phyloP scores from a whole-genome alignment of 768 basidiomycete species.

The Russula dissimulans region DNA sequence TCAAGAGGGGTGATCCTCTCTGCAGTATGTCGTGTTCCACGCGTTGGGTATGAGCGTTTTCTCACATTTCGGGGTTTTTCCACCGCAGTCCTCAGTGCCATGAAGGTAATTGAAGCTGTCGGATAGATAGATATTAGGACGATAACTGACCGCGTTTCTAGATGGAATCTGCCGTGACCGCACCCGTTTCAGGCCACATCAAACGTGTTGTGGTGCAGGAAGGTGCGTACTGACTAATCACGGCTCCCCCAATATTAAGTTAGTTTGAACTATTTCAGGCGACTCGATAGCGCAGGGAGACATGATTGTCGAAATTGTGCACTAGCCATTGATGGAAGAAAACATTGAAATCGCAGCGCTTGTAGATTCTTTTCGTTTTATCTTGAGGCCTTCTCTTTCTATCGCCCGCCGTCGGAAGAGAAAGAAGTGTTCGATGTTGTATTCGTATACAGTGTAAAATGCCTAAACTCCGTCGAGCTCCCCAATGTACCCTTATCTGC shows the following conservation, averaged over 20 bases:
- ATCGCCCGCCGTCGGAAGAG: neutral
- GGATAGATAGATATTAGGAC: neutral
- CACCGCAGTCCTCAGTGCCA: constrained; percentile 76
- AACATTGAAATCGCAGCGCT: neutral
- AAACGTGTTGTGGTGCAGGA: constrained; percentile 88
- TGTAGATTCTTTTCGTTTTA: neutral
- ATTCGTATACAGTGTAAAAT: constrained; percentile 1
- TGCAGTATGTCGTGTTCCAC: constrained; percentile 50
- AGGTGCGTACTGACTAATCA: constrained; percentile 37
- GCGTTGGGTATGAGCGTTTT: constrained; percentile 1
- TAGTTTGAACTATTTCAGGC: constrained; percentile 35
- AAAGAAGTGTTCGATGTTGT: neutral
- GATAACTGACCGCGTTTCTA: constrained; percentile 29
- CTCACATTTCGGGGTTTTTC: constrained; percentile 16
- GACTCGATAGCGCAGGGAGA: constrained; percentile 96
- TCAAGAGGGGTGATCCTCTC: constrained; percentile 96
- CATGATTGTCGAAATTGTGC: constrained; percentile 79
- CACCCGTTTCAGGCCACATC: constrained; percentile 93
- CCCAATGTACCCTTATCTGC: neutral
- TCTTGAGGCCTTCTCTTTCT: neutral
- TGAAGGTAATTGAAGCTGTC: constrained; percentile 60
- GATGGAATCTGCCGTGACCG: constrained; percentile 98
- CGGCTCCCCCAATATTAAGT: neutral
- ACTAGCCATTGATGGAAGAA: constrained; percentile 28
- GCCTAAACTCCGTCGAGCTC: neutral